These are phyloP conservation scores for Fusarium dlaminii DNA, from an alignment of 2,329 filamentous ascomycete genomes.

Conservation along the genomic window DNA sequence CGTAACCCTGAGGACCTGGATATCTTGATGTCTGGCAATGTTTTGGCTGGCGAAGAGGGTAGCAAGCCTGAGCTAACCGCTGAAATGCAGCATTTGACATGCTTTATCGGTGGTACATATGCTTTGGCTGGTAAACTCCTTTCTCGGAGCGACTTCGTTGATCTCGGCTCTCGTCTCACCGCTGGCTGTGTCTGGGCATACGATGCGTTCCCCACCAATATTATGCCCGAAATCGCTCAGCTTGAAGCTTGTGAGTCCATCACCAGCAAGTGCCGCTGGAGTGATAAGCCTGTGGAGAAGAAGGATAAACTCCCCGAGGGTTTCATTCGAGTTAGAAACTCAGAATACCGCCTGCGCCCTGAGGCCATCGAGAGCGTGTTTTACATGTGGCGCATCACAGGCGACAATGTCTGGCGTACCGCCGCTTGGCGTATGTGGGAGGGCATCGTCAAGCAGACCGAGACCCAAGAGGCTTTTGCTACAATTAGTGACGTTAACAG, in stretches of 20 bases:
- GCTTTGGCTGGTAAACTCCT: conserved; percentile 73
- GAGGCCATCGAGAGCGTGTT: conserved; percentile 65
- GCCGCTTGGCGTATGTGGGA: conserved; percentile 61
- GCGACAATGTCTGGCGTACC: conserved; percentile 55
- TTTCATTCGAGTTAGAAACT: conserved; percentile 63
- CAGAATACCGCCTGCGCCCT: conserved; percentile 56
- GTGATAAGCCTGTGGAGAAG: conserved; percentile 37
- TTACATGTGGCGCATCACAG: conserved; percentile 61
- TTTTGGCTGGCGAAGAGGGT: conserved; percentile 42
- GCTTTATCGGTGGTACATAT: conserved; percentile 77
- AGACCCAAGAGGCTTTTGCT: conserved; percentile 56
- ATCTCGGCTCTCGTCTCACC: conserved; percentile 58
- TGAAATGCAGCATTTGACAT: conserved; percentile 69
- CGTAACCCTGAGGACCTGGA: conserved; percentile 68
- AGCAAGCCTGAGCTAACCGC: conserved; percentile 43
- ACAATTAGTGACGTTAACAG: conserved; percentile 51
- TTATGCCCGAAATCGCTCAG: conserved; percentile 63
- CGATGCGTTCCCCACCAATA: conserved; percentile 57
- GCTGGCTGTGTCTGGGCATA: conserved; percentile 66
- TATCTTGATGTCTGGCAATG: conserved; percentile 66
- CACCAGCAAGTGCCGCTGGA: conserved; percentile 50
- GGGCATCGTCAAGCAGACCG: conserved; percentile 53
- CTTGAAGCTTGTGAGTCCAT: conserved; percentile 50
- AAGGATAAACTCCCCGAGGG: conserved; percentile 56
- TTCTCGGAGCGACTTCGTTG: conserved; percentile 55